These are phyloP conservation scores for Eucalyptus polyanthemos DNA, from an alignment of 345 rosid species.

Conservation along the genomic window DNA sequence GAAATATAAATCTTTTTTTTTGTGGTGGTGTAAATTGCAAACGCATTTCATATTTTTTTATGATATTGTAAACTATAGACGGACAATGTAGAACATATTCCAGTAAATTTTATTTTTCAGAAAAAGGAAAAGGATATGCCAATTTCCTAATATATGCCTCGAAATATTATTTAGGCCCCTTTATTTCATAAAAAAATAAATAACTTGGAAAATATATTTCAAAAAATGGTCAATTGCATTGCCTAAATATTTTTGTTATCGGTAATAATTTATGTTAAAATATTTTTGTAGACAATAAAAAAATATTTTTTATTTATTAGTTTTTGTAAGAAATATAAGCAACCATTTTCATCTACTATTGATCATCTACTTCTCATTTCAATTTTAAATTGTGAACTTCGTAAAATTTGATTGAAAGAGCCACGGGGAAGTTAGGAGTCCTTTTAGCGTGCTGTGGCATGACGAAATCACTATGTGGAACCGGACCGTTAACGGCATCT, in stretches of 20 bases:
- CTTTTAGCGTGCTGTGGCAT: background rate
- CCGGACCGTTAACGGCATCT: accelerated
- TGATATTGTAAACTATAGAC: background rate
- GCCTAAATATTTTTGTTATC: no score
- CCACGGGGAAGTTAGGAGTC: background rate
- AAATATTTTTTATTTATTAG: no score
- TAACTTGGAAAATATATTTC: no score
- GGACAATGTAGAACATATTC: background rate
- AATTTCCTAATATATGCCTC: background rate
- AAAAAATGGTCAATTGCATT: no score
- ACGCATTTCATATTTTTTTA: background rate
- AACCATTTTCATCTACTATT: no score
- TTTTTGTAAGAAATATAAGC: no score
- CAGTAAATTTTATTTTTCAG: background rate
- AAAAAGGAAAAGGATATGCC: background rate
- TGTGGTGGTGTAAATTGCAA: background rate
- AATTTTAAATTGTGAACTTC: background rate
- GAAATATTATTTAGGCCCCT: background rate
- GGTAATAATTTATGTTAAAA: no score
- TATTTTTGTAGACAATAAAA: no score
- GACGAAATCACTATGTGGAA: background rate
- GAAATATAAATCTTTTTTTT: background rate
- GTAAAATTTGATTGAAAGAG: background rate
- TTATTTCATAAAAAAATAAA: no score
- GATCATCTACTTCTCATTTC: background rate